Conservation (phyloP, 2,329 filamentous ascomycete genomes). For the Stachybotrys chartarum region DNA sequence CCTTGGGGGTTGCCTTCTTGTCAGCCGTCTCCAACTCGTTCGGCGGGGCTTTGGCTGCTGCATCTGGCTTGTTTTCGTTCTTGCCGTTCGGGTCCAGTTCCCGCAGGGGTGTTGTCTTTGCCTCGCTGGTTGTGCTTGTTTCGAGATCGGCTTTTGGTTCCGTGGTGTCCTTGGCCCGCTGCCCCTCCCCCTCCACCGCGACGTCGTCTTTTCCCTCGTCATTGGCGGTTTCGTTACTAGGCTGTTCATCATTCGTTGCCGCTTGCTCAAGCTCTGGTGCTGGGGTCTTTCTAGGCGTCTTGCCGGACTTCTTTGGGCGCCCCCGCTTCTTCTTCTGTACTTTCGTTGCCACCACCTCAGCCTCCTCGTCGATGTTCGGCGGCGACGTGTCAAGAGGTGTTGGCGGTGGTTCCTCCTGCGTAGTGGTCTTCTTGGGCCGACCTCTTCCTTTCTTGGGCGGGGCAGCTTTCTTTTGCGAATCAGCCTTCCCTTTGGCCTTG, state of each 20-base stretch:
- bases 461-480: not conserved
- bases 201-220: not conserved
- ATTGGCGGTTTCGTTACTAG: not conserved
- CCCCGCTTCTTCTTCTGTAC: constrained; percentile 31
- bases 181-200: too few relatives aligned
- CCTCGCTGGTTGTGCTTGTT: not conserved
- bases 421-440: constrained; percentile 21
- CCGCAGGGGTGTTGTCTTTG: not conserved
- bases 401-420: constrained; percentile 5
- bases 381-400: constrained; percentile 4
- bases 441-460: constrained; percentile 22
- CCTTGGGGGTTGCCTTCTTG: not conserved
- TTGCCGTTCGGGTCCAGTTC: not conserved
- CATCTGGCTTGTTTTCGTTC: not conserved
- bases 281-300: constrained; percentile 2
- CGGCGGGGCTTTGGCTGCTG: not conserved
- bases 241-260: not conserved
- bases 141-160: not conserved
- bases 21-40: not conserved
- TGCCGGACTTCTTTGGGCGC: constrained; percentile 31
- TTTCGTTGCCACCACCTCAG: not conserved
- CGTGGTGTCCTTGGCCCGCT: too few relatives aligned
- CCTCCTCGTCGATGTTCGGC: constrained; percentile 4
- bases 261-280: not conserved
- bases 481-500: not conserved